These are phyloP conservation scores for Yamadazyma blattariae DNA, from an alignment of 1,139 yeast genomes.

Conservation along the genomic window DNA sequence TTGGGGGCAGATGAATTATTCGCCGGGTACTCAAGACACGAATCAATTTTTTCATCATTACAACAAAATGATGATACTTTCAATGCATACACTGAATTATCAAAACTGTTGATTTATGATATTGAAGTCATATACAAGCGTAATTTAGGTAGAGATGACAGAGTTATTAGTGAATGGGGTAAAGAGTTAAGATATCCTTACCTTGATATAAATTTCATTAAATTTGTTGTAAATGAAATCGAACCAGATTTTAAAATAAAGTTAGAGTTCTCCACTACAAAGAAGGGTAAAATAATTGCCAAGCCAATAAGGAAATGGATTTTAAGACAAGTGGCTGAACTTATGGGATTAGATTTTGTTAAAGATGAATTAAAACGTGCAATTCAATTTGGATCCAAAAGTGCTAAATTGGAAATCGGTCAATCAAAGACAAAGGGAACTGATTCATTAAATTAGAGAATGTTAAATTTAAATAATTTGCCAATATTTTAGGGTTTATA, in stretches of 20 bases:
- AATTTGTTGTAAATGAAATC: constrained; percentile 44
- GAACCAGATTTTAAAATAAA: constrained; percentile 52
- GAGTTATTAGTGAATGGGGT: constrained; percentile 83
- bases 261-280: constrained; percentile 30
- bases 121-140: constrained; percentile 71
- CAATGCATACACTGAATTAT: constrained; percentile 21
- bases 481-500: no score
- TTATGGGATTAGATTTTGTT: constrained; percentile 53
- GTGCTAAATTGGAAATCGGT: constrained; percentile 87
- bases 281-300: constrained; percentile 23
- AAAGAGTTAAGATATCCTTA: constrained; percentile 90
- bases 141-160: constrained; percentile 87
- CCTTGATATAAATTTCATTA: constrained; percentile 62
- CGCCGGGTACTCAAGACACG: constrained; percentile 90
- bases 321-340: constrained; percentile 59
- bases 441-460: constrained; percentile 29
- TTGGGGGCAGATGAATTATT: constrained; percentile 96
- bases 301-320: constrained; percentile 55
- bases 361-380: constrained; percentile 85
- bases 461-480: no score
- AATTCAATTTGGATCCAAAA: constrained; percentile 91
- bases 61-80: constrained; percentile 18
- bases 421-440: constrained; percentile 66
- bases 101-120: constrained; percentile 61
- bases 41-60: constrained; percentile 41